phyloP scores from a whole-genome alignment of 306 rosid species.

The Gleditsia sinensis region DNA sequence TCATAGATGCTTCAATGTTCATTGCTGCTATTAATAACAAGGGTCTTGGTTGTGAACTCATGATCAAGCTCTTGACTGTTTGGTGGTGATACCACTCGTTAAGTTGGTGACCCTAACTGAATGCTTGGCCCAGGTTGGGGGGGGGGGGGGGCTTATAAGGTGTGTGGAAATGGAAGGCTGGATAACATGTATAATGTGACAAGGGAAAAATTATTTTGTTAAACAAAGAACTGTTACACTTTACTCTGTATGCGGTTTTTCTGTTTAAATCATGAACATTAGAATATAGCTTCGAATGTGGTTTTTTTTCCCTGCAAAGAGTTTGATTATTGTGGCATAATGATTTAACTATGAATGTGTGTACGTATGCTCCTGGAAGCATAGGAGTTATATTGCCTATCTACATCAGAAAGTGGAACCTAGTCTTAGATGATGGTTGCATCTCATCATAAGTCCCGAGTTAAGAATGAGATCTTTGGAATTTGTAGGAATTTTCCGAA shows the following conservation, averaged over 20 bases:
- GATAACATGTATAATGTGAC: no score
- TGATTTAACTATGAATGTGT: background rate
- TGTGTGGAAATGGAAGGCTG: no score
- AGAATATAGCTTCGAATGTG: no score
- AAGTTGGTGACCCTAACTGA: no score
- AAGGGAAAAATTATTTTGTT: no score
- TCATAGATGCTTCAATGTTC: background rate
- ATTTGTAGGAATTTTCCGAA: conserved; percentile 75
- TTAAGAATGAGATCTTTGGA: conserved; percentile 32
- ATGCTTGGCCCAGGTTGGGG: no score
- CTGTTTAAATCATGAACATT: no score
- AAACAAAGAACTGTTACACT: no score
- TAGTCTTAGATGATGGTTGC: background rate
- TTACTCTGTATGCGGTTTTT: no score
- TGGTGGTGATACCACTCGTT: no score
- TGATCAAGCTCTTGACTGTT: background rate
- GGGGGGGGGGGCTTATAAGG: no score
- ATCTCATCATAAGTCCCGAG: conserved; percentile 30
- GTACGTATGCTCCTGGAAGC: background rate
- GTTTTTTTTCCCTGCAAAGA: background rate
- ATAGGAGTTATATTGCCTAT: background rate
- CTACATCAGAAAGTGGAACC: background rate
- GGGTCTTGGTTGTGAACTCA: conserved; percentile 4
- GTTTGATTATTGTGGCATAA: background rate
- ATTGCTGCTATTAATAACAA: conserved; percentile 3